phyloP scores from a whole-genome alignment of 1,284 basidiomycete species.

The Trichosporon faecale region DNA sequence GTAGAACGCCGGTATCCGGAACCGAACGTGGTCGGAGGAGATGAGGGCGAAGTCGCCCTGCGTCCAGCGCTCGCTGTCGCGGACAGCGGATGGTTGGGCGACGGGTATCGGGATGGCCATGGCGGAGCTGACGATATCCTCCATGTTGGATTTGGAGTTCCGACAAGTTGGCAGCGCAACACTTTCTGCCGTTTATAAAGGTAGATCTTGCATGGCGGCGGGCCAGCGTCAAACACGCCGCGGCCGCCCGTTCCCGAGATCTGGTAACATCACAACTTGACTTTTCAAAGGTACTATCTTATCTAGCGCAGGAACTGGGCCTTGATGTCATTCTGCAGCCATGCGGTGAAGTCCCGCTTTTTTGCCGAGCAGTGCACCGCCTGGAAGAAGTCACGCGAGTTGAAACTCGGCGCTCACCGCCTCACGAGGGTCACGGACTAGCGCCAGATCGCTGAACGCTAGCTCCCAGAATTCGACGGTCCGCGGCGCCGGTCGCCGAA shows the following conservation, averaged over 20 bases:
- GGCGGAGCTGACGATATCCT: not conserved
- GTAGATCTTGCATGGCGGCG: not conserved
- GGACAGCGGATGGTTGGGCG: not conserved
- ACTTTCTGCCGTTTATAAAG: not conserved
- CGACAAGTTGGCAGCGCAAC: not conserved
- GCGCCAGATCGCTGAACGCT: not conserved
- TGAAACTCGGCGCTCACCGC: too few relatives aligned
- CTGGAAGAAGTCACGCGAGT: not conserved
- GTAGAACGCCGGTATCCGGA: not conserved
- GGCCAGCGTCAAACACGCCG: too few relatives aligned
- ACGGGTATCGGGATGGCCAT: not conserved
- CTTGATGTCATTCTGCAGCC: not conserved
- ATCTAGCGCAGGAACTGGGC: not conserved
- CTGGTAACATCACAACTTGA: not conserved
- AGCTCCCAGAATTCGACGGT: not conserved
- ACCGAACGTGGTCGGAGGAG: not conserved
- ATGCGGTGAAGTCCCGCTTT: not conserved
- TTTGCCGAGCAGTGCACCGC: not conserved
- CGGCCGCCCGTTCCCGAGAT: not conserved
- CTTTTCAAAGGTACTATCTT: not conserved
- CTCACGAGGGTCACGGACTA: not conserved
- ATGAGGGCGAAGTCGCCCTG: not conserved
- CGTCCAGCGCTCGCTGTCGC: not conserved
- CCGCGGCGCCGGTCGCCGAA: not conserved
- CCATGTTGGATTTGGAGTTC: not conserved